phyloP scores from a whole-genome alignment of 1,284 basidiomycete genomes.

The Cutaneotrichosporon sp. region DNA sequence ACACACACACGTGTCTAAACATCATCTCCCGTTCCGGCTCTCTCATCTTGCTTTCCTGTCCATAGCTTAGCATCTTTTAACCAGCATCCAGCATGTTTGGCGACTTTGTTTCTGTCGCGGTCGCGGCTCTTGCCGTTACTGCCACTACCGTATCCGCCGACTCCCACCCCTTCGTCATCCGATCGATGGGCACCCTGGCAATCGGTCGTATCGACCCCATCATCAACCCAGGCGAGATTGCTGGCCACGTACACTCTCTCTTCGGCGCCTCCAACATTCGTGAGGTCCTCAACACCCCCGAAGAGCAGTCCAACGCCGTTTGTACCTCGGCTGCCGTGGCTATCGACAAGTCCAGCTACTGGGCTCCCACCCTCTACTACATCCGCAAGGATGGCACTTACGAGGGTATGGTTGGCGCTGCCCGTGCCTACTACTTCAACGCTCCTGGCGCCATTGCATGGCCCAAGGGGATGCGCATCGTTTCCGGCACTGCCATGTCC shows the following conservation, averaged over 20 bases:
- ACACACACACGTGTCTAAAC: too few relatives aligned
- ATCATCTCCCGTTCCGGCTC: too few relatives aligned
- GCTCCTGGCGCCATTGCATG: constrained; percentile 25
- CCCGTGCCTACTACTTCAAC: constrained; percentile 38
- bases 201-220: constrained; percentile 44
- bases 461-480: constrained; percentile 50
- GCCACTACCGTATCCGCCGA: neutral
- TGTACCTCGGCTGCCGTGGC: constrained; percentile 36
- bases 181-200: neutral
- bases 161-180: neutral
- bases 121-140: neutral
- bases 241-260: constrained; percentile 46
- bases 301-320: constrained; percentile 24
- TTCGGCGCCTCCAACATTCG: constrained; percentile 42
- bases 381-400: constrained; percentile 34
- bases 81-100: neutral
- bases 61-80: neutral
- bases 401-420: constrained; percentile 28
- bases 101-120: neutral
- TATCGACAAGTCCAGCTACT: constrained; percentile 51
- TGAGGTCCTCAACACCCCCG: constrained; percentile 21
- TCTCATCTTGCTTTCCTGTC: too few relatives aligned
- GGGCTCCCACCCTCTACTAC: constrained; percentile 51
- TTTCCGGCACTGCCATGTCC: constrained; percentile 35
- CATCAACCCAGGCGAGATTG: constrained; percentile 36